phyloP scores from a whole-genome alignment of 495 filamentous ascomycete genomes.

The Cenococcum geophilum region DNA sequence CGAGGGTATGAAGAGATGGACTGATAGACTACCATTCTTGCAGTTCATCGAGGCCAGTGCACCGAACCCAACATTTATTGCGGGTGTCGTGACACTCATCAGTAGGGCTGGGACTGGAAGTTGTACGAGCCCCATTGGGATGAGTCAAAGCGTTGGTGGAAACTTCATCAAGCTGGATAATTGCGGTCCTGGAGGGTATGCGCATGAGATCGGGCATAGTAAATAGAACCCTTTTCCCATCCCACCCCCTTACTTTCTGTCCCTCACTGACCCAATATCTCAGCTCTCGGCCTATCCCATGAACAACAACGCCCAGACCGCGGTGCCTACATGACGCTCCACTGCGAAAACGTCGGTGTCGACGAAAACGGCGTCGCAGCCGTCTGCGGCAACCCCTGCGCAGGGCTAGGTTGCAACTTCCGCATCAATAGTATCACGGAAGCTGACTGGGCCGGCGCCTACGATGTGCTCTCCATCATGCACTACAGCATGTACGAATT shows the following conservation, averaged over 20 bases:
- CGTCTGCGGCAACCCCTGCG: slow-evolving; percentile 2
- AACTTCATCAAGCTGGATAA: slow-evolving; percentile 15
- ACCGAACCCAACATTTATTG: background rate
- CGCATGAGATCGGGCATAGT: slow-evolving; percentile 23
- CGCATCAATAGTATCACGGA: background rate
- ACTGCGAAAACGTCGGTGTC: slow-evolving; percentile 14
- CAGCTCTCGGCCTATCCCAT: slow-evolving; percentile 18
- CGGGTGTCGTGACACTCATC: slow-evolving; percentile 1
- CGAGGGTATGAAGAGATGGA: slow-evolving; percentile 16
- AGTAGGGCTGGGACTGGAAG: background rate
- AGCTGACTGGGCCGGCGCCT: slow-evolving; percentile 14
- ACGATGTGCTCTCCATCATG: slow-evolving; percentile 17
- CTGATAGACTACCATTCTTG: slow-evolving; percentile 14
- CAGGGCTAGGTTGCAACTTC: slow-evolving; percentile 14
- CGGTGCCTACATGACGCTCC: slow-evolving; percentile 6
- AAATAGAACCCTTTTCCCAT: background rate
- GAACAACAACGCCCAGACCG: slow-evolving; percentile 20
- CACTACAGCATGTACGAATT: slow-evolving; percentile 14
- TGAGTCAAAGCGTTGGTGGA: slow-evolving; percentile 1
- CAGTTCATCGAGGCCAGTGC: slow-evolving; percentile 9
- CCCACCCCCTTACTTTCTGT: too few species aligned
- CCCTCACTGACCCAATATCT: background rate
- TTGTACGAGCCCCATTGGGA: slow-evolving; percentile 11
- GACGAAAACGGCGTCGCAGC: background rate
- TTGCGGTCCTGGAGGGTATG: slow-evolving; percentile 12